A percentile compares a stretch with the other conserved stretches of the same genome.
Evolutionary conservation across 78 protist species (phyloP).

Genomic region (Dictyostelium firmibasis): DNA sequence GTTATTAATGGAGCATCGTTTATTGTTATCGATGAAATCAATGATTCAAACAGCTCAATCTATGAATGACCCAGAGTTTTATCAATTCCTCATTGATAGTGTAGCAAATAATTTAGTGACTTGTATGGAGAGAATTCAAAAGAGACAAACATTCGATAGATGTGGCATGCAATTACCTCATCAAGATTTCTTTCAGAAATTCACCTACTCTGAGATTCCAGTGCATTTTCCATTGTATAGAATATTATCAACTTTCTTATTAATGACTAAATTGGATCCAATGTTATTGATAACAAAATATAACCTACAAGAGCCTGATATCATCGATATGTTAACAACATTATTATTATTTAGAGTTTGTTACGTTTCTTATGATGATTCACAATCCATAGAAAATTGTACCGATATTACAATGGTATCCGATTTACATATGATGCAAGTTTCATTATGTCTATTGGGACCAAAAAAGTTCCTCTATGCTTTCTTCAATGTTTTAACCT

Average conservation of each 20-base stretch:
- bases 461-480: conserved; percentile 22
- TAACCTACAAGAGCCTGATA: neutral
- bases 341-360: conserved; percentile 51
- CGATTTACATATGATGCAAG: conserved; percentile 60
- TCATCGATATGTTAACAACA: conserved; percentile 48
- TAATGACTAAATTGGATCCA: neutral
- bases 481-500: conserved; percentile 53
- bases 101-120: neutral
- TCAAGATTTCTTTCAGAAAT: conserved; percentile 66
- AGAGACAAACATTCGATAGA: neutral
- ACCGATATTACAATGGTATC: conserved; percentile 46
- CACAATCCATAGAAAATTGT: conserved; percentile 26
- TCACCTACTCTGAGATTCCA: conserved; percentile 65
- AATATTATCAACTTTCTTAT: neutral
- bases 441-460: conserved; percentile 19
- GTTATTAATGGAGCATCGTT: conserved; percentile 6
- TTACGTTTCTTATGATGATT: conserved; percentile 61
- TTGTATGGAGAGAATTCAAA: neutral
- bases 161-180: conserved; percentile 51
- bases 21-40: neutral
- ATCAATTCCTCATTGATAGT: neutral
- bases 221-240: conserved; percentile 70
- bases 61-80: neutral
- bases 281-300: neutral
- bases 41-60: neutral